A percentile compares a stretch with the other conserved stretches of the same genome.
Evolutionary conservation across 305 asterid species (phyloP).

Genomic region (Rubia balearica): DNA sequence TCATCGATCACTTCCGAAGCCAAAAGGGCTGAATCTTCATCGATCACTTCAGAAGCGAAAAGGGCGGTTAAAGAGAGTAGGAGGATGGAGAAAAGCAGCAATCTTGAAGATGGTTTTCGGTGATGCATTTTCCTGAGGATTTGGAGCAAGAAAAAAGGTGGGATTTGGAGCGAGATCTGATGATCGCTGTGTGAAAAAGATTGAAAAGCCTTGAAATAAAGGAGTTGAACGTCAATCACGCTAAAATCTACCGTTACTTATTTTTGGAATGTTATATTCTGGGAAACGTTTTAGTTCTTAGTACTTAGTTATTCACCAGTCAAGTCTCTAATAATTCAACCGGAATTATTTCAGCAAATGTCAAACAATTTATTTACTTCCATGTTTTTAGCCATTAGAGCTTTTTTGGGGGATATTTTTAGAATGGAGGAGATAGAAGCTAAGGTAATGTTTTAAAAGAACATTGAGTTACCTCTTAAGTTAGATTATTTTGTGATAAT

Average conservation of each 20-base stretch:
- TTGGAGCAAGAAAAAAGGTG: conserved; percentile 21
- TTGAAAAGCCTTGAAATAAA: background rate
- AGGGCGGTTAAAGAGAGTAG: conserved; percentile 34
- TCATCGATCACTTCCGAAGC: conserved; percentile 25
- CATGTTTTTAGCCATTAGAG: too few species aligned
- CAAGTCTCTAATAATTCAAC: background rate
- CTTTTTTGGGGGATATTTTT: too few species aligned
- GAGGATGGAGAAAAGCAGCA: conserved; percentile 37
- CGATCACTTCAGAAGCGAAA: conserved; percentile 25
- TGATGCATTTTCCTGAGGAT: conserved; percentile 33
- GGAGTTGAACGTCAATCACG: background rate
- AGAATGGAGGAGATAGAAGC: too few species aligned
- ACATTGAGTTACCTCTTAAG: too few species aligned
- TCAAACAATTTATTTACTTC: too few species aligned
- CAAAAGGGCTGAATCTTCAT: conserved; percentile 34
- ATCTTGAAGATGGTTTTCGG: conserved; percentile 34
- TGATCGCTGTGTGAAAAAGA: background rate
- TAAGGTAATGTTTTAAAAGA: too few species aligned
- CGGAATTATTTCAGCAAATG: background rate
- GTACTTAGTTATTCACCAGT: too few species aligned
- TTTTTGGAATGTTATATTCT: background rate
- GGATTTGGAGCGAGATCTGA: conserved; percentile 22
- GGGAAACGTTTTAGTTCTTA: background rate
- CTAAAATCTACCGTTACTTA: background rate
- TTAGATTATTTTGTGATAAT: too few species aligned